Evolutionary conservation across 176 grass and related monocot genomes (phyloP).

Genomic region (Triticum dicoccoides): DNA sequence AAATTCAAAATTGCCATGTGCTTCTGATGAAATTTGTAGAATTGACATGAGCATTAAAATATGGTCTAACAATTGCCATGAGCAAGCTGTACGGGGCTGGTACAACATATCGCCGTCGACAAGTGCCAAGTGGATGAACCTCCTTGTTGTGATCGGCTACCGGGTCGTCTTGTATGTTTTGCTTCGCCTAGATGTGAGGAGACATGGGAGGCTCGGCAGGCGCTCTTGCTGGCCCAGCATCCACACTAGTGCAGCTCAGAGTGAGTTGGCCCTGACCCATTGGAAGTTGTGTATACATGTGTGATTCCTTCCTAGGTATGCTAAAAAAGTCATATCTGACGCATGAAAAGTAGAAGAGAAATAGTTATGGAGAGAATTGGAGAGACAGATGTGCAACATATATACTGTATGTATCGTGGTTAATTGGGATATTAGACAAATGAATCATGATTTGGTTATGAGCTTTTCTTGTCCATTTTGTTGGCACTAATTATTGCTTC

Average conservation of each 20-base stretch:
- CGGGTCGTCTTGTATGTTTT: conserved; percentile 53
- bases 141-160: conserved; percentile 62
- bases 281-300: not conserved
- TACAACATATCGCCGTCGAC: conserved; percentile 66
- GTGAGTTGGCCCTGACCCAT: not conserved
- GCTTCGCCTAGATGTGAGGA: conserved; percentile 61
- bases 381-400: not conserved
- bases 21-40: too few relatives aligned
- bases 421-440: not conserved
- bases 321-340: not conserved
- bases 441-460: not conserved
- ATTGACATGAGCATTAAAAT: too few relatives aligned
- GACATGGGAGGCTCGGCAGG: conserved; percentile 13
- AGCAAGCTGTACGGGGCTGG: conserved; percentile 70
- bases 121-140: conserved; percentile 67
- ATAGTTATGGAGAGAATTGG: not conserved
- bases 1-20: too few relatives aligned
- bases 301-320: not conserved
- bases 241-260: conserved; percentile 28
- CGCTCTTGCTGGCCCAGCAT: conserved; percentile 26
- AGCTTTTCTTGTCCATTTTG: not conserved
- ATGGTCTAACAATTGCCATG: too few relatives aligned
- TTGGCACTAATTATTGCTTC: too few relatives aligned
- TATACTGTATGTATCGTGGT: not conserved
- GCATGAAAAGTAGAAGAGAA: not conserved